Percentiles rank a stretch among this genome's conserved stretches.
These are phyloP conservation scores for Vigna radiata DNA, from an alignment of 306 rosid genomes.

Conservation along the genomic window DNA sequence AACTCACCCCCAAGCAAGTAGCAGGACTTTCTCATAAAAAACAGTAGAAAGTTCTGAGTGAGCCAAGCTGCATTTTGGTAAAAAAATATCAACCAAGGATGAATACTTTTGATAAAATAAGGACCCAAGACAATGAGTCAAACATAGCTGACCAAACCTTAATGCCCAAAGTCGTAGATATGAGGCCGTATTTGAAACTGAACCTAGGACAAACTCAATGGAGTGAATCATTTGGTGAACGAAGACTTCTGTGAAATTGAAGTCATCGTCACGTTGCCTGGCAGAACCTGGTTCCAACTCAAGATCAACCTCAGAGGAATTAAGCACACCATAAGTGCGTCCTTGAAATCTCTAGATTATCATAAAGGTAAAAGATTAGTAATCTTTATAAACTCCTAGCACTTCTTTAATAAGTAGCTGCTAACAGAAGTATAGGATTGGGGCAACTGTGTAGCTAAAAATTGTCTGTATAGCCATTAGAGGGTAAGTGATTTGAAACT, in stretches of 20 bases:
- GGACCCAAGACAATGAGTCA: conserved; percentile 24
- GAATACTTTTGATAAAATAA: neutral
- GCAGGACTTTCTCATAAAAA: conserved; percentile 92
- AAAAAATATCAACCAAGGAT: conserved; percentile 35
- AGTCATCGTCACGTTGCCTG: conserved; percentile 75
- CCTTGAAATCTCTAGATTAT: conserved; percentile 86
- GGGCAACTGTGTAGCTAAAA: neutral
- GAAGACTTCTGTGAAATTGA: conserved; percentile 89
- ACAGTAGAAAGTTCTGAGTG: conserved; percentile 94
- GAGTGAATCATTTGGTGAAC: conserved; percentile 97
- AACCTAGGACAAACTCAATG: conserved; percentile 91
- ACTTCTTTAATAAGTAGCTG: conserved; percentile 22
- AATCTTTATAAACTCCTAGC: conserved; percentile 30
- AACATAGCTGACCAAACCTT: conserved; percentile 58
- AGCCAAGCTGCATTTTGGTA: conserved; percentile 73
- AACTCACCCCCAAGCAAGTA: conserved; percentile 94
- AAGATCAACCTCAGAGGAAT: conserved; percentile 75
- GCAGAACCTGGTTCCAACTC: conserved; percentile 78
- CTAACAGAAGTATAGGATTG: conserved; percentile 23
- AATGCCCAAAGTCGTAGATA: conserved; percentile 98
- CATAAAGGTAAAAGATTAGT: conserved; percentile 36
- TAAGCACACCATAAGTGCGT: conserved; percentile 72
- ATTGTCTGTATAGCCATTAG: conserved; percentile 18
- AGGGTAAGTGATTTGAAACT: neutral
- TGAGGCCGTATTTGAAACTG: conserved; percentile 95